Conservation (phyloP, 495 filamentous ascomycete genomes). For the Podospora sp. region DNA sequence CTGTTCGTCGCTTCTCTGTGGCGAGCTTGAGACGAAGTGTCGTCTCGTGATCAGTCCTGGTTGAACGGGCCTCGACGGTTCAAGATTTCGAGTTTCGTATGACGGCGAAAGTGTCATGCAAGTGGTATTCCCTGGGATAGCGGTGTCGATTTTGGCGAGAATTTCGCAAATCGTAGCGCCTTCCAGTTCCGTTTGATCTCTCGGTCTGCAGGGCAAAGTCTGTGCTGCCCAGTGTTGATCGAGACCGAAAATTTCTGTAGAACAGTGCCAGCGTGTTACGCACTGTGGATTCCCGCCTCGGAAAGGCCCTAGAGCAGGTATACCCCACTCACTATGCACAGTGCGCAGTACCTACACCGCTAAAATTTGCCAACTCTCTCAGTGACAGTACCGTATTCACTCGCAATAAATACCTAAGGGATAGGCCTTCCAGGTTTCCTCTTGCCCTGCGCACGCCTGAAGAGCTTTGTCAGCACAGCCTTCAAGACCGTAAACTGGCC, state of each 20-base stretch:
- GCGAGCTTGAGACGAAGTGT: too few species aligned
- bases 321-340: not conserved
- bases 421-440: too few species aligned
- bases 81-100: not conserved
- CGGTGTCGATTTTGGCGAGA: not conserved
- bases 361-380: too few species aligned
- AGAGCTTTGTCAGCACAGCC: too few species aligned
- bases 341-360: too few species aligned
- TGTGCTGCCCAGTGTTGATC: not conserved
- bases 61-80: too few species aligned
- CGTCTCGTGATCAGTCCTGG: too few species aligned
- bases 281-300: not conserved
- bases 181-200: not conserved
- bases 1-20: too few species aligned
- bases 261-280: not conserved
- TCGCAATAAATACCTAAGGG: too few species aligned
- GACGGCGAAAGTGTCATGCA: not conserved
- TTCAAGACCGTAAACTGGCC: too few species aligned
- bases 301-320: not conserved
- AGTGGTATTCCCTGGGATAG: not conserved
- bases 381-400: too few species aligned
- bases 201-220: not conserved
- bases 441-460: too few species aligned
- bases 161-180: not conserved
- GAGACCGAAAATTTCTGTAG: not conserved